Conservation (phyloP, 2,329 filamentous ascomycete species). For the Phaeoacremonium minimum region DNA sequence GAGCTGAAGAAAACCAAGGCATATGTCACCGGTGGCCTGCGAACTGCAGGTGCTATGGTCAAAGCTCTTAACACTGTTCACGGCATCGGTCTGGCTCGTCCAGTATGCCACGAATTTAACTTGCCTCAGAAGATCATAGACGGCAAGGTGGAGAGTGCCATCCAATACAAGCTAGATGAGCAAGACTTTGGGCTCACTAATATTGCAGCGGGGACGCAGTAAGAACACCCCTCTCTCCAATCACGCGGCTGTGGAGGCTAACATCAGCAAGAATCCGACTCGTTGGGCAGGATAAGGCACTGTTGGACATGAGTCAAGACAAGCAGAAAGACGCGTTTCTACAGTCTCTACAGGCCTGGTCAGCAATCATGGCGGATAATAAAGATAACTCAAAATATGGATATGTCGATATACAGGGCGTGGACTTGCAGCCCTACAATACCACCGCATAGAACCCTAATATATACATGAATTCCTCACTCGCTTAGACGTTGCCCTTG, state of each 20-base stretch:
- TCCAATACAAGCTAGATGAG: slow-evolving; percentile 39
- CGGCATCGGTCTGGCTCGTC: slow-evolving; percentile 50
- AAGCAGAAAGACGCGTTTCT: slow-evolving; percentile 23
- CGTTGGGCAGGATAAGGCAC: slow-evolving; percentile 14
- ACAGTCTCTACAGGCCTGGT: slow-evolving; percentile 22
- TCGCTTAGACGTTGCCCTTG: no score
- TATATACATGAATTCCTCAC: no score
- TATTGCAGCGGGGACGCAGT: slow-evolving; percentile 9
- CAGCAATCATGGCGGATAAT: slow-evolving; percentile 21
- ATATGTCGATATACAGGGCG: slow-evolving; percentile 16
- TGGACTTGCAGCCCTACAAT: background rate
- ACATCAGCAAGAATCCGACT: slow-evolving; percentile 5
- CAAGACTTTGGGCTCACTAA: slow-evolving; percentile 34
- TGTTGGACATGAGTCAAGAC: slow-evolving; percentile 22
- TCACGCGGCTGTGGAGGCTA: background rate
- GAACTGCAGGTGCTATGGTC: slow-evolving; percentile 49
- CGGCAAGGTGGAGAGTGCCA: slow-evolving; percentile 40
- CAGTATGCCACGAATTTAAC: slow-evolving; percentile 43
- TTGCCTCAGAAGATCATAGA: slow-evolving; percentile 38
- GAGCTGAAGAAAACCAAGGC: slow-evolving; percentile 41
- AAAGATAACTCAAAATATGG: slow-evolving; percentile 23
- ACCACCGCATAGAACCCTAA: background rate
- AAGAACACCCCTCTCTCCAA: background rate
- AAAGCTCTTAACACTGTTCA: slow-evolving; percentile 47
- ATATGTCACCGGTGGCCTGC: slow-evolving; percentile 51